Evolutionary conservation across 176 grass and related monocot species (phyloP).

Genomic region (Zoysia japonica): DNA sequence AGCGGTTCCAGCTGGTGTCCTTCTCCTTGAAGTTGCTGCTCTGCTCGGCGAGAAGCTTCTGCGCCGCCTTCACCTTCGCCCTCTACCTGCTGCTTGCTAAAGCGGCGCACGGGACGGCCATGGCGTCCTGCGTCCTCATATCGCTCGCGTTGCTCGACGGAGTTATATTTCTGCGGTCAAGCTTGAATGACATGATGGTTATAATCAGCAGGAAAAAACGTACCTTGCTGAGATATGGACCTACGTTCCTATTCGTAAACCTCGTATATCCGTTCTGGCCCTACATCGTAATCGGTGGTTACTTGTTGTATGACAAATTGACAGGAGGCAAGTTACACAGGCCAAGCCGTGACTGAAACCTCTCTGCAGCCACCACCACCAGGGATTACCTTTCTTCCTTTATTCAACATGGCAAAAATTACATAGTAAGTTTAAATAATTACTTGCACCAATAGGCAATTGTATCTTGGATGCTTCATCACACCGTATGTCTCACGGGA

Average conservation of each 20-base stretch:
- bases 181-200: background rate
- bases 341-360: background rate
- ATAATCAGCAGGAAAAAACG: rapidly evolving
- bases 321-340: background rate
- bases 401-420: no score
- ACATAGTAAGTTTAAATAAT: no score
- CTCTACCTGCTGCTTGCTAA: slow-evolving; percentile 8
- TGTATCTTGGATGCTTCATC: no score
- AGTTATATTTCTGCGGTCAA: background rate
- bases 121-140: slow-evolving; percentile 12
- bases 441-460: no score
- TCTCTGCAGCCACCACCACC: background rate
- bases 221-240: background rate
- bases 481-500: no score
- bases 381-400: no score
- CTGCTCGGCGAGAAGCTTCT: slow-evolving; percentile 38
- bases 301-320: background rate
- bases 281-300: slow-evolving; percentile 6
- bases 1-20: slow-evolving; percentile 16
- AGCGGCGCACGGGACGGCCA: slow-evolving; percentile 11
- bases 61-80: slow-evolving; percentile 35
- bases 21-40: slow-evolving; percentile 24
- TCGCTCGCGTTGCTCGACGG: slow-evolving; percentile 20
- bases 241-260: background rate
- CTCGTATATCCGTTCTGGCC: slow-evolving; percentile 18